Conservation (phyloP, 2,329 filamentous ascomycete genomes). For the Dothistroma septosporum region DNA sequence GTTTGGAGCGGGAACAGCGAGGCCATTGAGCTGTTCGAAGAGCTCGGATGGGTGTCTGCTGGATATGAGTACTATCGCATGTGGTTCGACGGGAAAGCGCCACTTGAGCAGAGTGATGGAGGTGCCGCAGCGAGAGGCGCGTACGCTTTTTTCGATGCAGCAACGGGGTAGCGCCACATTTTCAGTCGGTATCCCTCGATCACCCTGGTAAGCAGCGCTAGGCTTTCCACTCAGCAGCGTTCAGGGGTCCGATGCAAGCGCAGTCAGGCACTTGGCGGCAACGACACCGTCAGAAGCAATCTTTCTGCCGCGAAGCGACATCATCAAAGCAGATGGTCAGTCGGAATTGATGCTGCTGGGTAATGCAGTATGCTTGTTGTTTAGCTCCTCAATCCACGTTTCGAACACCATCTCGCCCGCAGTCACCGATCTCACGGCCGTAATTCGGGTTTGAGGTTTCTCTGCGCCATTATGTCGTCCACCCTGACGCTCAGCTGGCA, state of each 20-base stretch:
- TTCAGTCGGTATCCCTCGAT: neutral
- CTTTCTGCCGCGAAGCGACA: too few relatives aligned
- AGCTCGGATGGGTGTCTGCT: slow-evolving; percentile 31
- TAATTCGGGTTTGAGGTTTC: slow-evolving; percentile 45
- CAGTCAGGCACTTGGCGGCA: too few relatives aligned
- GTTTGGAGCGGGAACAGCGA: slow-evolving; percentile 33
- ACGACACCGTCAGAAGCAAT: too few relatives aligned
- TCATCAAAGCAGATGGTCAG: too few relatives aligned
- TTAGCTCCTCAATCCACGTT: slow-evolving; percentile 62
- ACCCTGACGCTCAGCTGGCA: slow-evolving; percentile 51
- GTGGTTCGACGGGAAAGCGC: slow-evolving; percentile 35
- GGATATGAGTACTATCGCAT: slow-evolving; percentile 38
- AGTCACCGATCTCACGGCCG: slow-evolving; percentile 59
- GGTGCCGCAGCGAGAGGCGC: slow-evolving; percentile 31
- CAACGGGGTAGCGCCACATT: slow-evolving; percentile 12
- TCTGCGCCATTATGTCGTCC: slow-evolving; percentile 16
- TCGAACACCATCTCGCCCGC: slow-evolving; percentile 64
- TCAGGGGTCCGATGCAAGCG: too few relatives aligned
- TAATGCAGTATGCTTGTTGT: slow-evolving; percentile 2
- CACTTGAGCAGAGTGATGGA: slow-evolving; percentile 31
- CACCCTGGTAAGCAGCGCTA: too few relatives aligned
- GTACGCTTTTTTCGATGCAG: slow-evolving; percentile 38
- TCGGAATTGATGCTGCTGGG: neutral
- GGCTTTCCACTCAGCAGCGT: too few relatives aligned
- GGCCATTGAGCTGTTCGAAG: slow-evolving; percentile 32